Base-by-base conservation (phyloP, 2,329 filamentous ascomycete genomes). In the Beauveria caledonica region DNA sequence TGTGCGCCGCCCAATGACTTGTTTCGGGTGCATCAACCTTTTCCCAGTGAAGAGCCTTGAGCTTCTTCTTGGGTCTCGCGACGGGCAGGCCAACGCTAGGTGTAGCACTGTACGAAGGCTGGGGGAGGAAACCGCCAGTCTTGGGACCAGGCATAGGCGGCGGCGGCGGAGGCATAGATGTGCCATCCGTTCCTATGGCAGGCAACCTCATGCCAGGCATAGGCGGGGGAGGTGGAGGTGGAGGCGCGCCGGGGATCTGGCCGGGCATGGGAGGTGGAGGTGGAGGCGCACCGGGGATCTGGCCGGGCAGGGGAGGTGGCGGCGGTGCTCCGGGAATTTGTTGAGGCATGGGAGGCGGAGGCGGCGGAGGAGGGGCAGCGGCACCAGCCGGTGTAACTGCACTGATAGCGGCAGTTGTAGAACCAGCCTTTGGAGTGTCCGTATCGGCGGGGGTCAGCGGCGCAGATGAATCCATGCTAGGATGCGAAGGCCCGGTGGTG, bases 21-120 rank as follows among this genome's bases (percentile, higher is more conserved):
- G 91, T 89, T 71, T 94, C 86, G 23, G 92, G 90, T 58, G 89
- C 84, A 74, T 99, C 94, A 59, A 99, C 91, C 79, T 97, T 97
- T 76, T 99, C 94, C 93, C 94, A 97, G 77, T 99, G 94, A 66
- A 99, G 82, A 62, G 93, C 93, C 85, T 99, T 99, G 74, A 99
- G 90, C 81, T 97, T 99, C 86, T 96, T 97, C 84, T 97, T 97
- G 23, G 94, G 92, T 67, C 93, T 82, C 57, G 92, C 90, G 63
- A 92, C 89, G 40, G 90, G 87, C 68, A 96, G 76, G 48, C 87
- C 85, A 66, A 90, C 79, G 8, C 84, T 82, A 23, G 74, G 68
- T 11, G 85, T 76, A 15, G 80, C 70, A 21, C 78, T 75, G 63
- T 83, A 82, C 61, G 79, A 78, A 36, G 81, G 79, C 65, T 87